Evolutionary conservation across 1,284 basidiomycete genomes (phyloP), one percentile per base, ranked within the genome.

Genomic region (Irpex sp.): DNA sequence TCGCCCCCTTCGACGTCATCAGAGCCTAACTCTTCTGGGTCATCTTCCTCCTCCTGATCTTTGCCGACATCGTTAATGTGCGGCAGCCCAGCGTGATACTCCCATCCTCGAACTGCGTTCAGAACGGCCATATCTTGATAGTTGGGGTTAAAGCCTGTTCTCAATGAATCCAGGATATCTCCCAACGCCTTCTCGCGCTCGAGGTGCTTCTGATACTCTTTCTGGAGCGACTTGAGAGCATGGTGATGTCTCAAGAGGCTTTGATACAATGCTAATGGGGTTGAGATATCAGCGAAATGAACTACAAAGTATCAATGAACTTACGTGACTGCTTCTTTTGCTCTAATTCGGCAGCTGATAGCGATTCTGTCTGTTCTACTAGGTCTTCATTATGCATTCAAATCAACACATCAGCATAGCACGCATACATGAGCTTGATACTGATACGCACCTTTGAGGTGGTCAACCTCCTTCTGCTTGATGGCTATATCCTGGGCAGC

Each of bases 111-210:
- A 5, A 98, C 95, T 15, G 97, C 96, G 68, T 96, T 95, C 50
- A 98, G 87, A 63, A 98, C 97, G 7, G 94, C 96, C 97, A 99
- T 98, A 73, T 99, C 97, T 75, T 97, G 94, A 75, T 98, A 98
- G 76, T 99, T 99, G 21, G 97, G 97, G 76, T 99, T 99, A 79
- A 98, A 98, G 0, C 90, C 90, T 7, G 85, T 84, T 9, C 93
- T 86, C 2, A 99, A 84, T 43, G 89, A 82, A 63, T 89, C 85
- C 13, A 99, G 83, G 59, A 98, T 91, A n/a, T 88, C 84, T n/a
- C 90, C 89, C 2, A 99, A 84, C 31, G 86, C 82, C 65, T 86
- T 83, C 68, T 96, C 85, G 65, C 92, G 90, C 62, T 88, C 83
- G 31, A 92, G 76, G 61, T 93, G 87, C 65, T 87, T 86, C 58